Conservation (phyloP, 2,329 filamentous ascomycete species). For the Aspergillus cejpii region DNA sequence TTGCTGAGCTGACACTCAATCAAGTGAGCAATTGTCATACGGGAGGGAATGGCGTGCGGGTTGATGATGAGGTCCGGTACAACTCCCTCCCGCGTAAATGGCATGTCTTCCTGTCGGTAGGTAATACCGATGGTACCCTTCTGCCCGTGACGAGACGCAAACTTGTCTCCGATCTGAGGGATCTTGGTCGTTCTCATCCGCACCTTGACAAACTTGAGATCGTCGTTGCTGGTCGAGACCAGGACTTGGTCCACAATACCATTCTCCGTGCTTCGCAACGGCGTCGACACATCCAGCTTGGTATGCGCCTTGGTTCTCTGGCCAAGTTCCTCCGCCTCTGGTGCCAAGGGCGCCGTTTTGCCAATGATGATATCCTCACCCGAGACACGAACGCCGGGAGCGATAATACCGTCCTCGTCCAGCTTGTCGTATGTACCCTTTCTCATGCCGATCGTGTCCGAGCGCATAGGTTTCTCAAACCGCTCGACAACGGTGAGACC, state of each 20-base stretch:
- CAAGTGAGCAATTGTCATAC: constrained; percentile 99
- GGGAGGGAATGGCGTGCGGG: constrained; percentile 96
- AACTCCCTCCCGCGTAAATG: constrained; percentile 85
- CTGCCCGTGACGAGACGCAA: constrained; percentile 96
- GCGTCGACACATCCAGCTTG: constrained; percentile 93
- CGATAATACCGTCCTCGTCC: constrained; percentile 90
- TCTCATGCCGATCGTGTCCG: constrained; percentile 85
- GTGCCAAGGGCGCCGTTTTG: constrained; percentile 90
- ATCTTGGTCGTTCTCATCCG: constrained; percentile 96
- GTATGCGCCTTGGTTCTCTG: constrained; percentile 84
- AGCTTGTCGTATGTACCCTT: constrained; percentile 96
- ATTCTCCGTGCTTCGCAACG: constrained; percentile 88
- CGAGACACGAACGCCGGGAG: constrained; percentile 86
- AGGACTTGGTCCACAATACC: constrained; percentile 93
- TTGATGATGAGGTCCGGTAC: constrained; percentile 97
- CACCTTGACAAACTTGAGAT: constrained; percentile 93
- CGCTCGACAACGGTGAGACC: constrained; percentile 87
- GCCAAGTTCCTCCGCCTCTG: constrained; percentile 87
- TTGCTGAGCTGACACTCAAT: constrained; percentile 98
- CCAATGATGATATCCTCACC: constrained; percentile 99
- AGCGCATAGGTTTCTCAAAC: constrained; percentile 89
- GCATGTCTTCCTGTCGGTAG: constrained; percentile 97
- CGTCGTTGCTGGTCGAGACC: constrained; percentile 89
- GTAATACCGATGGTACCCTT: constrained; percentile 99
- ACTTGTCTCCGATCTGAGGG: constrained; percentile 98